These are phyloP conservation scores for Syncephalastrum racemosum DNA, from an alignment of 371 early-diverging fungal genomes.

Conservation along the genomic window DNA sequence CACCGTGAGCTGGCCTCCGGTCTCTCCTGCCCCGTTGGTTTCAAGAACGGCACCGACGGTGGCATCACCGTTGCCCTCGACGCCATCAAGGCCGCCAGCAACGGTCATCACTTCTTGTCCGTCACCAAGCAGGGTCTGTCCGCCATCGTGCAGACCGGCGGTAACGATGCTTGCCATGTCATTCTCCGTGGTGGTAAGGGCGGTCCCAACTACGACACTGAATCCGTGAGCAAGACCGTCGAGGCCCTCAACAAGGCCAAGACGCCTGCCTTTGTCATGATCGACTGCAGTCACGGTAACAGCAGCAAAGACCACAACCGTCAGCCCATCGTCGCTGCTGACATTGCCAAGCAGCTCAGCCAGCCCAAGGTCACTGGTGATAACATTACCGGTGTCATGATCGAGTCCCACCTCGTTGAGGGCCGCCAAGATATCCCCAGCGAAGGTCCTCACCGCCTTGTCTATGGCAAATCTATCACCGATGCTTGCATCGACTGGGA, in stretches of 20 bases:
- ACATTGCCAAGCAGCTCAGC: conserved; percentile 55
- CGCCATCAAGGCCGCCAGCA: conserved; percentile 84
- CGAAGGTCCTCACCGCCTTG: conserved; percentile 53
- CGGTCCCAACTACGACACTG: conserved; percentile 87
- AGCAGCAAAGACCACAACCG: conserved; percentile 73
- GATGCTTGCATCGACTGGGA: conserved; percentile 85
- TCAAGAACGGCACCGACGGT: conserved; percentile 95
- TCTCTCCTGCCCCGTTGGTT: conserved; percentile 90
- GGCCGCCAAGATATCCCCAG: conserved; percentile 72
- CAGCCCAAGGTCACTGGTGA: conserved; percentile 48
- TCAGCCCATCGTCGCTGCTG: conserved; percentile 79
- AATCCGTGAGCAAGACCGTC: conserved; percentile 61
- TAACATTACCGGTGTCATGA: conserved; percentile 80
- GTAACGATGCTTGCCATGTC: conserved; percentile 76
- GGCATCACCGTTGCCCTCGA: conserved; percentile 84
- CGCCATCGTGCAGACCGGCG: conserved; percentile 87
- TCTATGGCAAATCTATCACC: conserved; percentile 76
- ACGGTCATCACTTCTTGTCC: conserved; percentile 92
- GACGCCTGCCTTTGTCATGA: conserved; percentile 73
- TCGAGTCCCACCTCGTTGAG: conserved; percentile 79
- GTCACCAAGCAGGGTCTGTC: conserved; percentile 94
- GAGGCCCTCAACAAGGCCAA: conserved; percentile 66
- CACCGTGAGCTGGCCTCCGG: conserved; percentile 90
- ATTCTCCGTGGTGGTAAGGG: conserved; percentile 87
- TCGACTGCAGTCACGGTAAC: conserved; percentile 95